Conservation (phyloP, 306 rosid species). For the Boehmeria nivea region DNA sequence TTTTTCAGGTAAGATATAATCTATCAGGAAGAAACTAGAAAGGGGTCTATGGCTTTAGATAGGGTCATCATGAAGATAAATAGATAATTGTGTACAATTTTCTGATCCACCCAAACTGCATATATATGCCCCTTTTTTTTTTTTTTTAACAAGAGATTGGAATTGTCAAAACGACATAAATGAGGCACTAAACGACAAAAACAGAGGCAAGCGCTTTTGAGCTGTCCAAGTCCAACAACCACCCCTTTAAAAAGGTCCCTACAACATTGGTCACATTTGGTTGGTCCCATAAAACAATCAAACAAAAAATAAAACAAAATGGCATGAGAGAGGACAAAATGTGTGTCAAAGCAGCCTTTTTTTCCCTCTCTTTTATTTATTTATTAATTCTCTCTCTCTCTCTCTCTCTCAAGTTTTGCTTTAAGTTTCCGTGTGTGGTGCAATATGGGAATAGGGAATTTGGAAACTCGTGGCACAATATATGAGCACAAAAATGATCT, state of each 20-base stretch:
- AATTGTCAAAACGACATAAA: conserved; percentile 3
- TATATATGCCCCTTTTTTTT: too few species aligned
- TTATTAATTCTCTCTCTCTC: background rate
- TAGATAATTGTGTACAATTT: background rate
- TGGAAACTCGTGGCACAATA: conserved; percentile 27
- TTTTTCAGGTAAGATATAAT: background rate
- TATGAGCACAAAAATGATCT: conserved; percentile 4
- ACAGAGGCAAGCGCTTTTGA: conserved; percentile 31
- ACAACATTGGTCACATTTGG: conserved; percentile 30
- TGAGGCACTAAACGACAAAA: conserved; percentile 37
- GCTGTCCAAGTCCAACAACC: conserved; percentile 51
- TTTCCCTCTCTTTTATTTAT: background rate
- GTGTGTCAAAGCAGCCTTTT: conserved; percentile 28
- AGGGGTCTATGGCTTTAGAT: background rate
- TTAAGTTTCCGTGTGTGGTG: conserved; percentile 7
- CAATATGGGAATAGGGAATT: conserved; percentile 2
- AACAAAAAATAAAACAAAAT: background rate
- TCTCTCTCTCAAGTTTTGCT: background rate
- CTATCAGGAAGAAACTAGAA: background rate
- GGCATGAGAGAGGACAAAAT: conserved; percentile 33
- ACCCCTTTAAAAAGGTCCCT: conserved; percentile 22
- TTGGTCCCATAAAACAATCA: conserved; percentile 25
- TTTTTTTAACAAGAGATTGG: background rate
- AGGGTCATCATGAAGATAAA: too few species aligned
- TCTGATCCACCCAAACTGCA: conserved; percentile 8